Evolutionary conservation across 495 filamentous ascomycete genomes (phyloP).

Genomic region (Podospora sp.): DNA sequence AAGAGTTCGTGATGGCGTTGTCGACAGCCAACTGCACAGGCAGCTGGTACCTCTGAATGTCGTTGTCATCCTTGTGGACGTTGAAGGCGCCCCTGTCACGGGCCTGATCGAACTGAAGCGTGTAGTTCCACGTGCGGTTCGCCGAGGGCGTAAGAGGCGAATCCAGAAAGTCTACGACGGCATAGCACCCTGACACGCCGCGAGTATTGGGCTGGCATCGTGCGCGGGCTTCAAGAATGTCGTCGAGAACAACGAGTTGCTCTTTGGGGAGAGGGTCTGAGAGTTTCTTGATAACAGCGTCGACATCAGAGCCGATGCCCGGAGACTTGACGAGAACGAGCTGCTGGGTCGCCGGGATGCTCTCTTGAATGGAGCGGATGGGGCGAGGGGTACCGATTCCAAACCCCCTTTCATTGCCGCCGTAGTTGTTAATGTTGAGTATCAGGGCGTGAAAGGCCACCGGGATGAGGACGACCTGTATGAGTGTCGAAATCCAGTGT

Average conservation of each 20-base stretch:
- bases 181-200: conserved; percentile 26
- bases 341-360: conserved; percentile 20
- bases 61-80: conserved; percentile 11
- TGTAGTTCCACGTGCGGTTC: conserved; percentile 31
- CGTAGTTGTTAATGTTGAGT: conserved; percentile 42
- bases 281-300: conserved; percentile 22
- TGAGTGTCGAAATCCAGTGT: conserved; percentile 28
- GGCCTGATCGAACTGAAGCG: conserved; percentile 20
- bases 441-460: conserved; percentile 57
- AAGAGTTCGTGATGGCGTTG: conserved; percentile 28
- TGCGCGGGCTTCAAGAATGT: neutral
- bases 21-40: conserved; percentile 27
- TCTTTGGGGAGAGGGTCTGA: conserved; percentile 9
- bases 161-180: conserved; percentile 25
- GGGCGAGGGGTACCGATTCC: conserved; percentile 17
- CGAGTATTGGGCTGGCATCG: conserved; percentile 21
- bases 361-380: conserved; percentile 19
- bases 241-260: conserved; percentile 9
- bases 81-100: neutral
- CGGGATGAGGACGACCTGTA: conserved; percentile 64
- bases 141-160: conserved; percentile 18
- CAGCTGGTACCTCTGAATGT: conserved; percentile 19
- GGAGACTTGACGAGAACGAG: conserved; percentile 24
- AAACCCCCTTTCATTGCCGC: conserved; percentile 25
- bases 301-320: conserved; percentile 22